Base-by-base conservation (phyloP, 495 filamentous ascomycete species). In the Hyphodiscus hymeniophilus region DNA sequence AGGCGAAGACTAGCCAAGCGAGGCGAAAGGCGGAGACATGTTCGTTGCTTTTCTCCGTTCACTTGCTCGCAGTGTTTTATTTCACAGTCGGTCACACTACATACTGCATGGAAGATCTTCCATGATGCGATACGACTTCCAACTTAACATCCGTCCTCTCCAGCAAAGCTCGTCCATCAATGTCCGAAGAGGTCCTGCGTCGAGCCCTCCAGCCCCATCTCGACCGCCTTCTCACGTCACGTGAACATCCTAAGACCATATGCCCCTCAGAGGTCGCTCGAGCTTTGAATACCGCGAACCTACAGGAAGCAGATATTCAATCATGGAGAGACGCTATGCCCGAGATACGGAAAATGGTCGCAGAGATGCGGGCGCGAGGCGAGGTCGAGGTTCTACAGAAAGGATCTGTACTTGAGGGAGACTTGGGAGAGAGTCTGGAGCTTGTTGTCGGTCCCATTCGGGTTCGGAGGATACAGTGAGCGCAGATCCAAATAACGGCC, bases 221-320 rank as follows among this genome's bases (percentile, higher is more conserved):
- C 3, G 28, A 54, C 12, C 50, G 48, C 2, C 50, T 57, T 13
- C 38, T 60, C 3, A 20, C 17, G 11, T 49, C 54, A 2, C 53
- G 62, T 10, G 31, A 54, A 10, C 48, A 30, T 32, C 72, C 72
- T 10, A 75, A 74, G 50, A 75, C 72, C 2, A 63, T 71, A 23
- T 75, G 72, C 51, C 72, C 72, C 6, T 75, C 72, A 1, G 72
- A 74, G 59, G 59, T 72, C 18, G 63, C 72, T 10, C 62, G 72
- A 12, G 57, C 65, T 0, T 54, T 74, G 13, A 59, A 62, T 7
- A 10, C 31, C 2, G 39, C 43, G 7, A 67, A 74, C 43, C 58
- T 74, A 7, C 17, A 40, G 5, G 17, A 24, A 7, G 35, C 65
- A 20, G 62, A 58, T n/a, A 57, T 49, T 7, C 24, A 26, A 11